A percentile compares a stretch with the other conserved stretches of the same genome.
Evolutionary conservation across 441 rosid genomes (phyloP).

Genomic region (Adansonia gregorii): DNA sequence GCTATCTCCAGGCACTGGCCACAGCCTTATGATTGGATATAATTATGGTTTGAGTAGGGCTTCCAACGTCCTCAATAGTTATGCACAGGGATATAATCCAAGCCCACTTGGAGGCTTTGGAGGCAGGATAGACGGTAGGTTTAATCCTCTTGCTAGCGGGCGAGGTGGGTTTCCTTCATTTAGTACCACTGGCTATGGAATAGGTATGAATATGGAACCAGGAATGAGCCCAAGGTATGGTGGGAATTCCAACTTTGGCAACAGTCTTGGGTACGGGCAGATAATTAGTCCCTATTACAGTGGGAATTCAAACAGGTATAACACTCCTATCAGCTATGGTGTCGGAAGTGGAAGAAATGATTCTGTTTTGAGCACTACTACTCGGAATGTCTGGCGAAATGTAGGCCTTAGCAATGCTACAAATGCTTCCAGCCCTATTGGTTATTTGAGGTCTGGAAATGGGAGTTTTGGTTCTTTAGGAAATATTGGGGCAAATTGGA

Average conservation of each 20-base stretch:
- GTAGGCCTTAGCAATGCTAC: constrained; percentile 44
- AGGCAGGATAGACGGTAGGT: constrained; percentile 52
- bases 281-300: constrained; percentile 46
- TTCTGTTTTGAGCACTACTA: constrained; percentile 48
- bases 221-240: constrained; percentile 50
- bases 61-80: constrained; percentile 54
- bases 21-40: constrained; percentile 57
- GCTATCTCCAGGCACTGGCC: constrained; percentile 44
- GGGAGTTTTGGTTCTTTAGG: constrained; percentile 49
- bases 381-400: constrained; percentile 67
- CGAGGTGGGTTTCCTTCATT: constrained; percentile 53
- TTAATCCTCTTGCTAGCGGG: constrained; percentile 56
- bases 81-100: constrained; percentile 55
- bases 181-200: constrained; percentile 50
- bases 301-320: constrained; percentile 52
- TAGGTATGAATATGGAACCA: constrained; percentile 55
- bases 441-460: constrained; percentile 39
- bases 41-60: constrained; percentile 52
- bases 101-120: constrained; percentile 47
- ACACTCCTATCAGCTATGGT: constrained; percentile 55
- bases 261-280: constrained; percentile 53
- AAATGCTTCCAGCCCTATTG: constrained; percentile 43
- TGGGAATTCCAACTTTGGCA: constrained; percentile 46
- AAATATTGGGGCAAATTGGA: constrained; percentile 60
- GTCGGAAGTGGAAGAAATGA: constrained; percentile 48